Conservation (phyloP, 2,329 filamentous ascomycete genomes). For the Colletotrichum magnum region DNA sequence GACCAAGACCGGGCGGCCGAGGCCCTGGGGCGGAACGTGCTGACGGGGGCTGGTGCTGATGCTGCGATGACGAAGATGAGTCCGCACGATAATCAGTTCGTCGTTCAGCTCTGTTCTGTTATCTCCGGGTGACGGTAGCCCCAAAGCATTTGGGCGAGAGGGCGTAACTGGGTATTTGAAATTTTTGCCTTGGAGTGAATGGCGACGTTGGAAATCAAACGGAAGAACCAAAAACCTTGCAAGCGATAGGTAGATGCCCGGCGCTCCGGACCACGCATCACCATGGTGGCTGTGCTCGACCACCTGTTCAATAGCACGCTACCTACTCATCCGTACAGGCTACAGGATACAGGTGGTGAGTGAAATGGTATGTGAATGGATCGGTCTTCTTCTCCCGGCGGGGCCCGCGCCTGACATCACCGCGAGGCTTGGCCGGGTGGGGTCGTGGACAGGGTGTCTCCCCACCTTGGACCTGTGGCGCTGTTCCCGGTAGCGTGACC, state of each 20-base stretch:
- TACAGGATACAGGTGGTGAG: too few relatives aligned
- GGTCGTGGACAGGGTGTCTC: constrained; percentile 16
- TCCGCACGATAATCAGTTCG: background rate
- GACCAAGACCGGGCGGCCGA: background rate
- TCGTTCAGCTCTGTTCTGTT: background rate
- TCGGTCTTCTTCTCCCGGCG: background rate
- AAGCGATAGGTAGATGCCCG: too few relatives aligned
- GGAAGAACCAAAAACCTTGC: background rate
- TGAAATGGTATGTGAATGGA: too few relatives aligned
- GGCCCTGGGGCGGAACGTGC: background rate
- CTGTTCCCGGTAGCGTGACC: constrained; percentile 21
- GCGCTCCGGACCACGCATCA: constrained; percentile 1
- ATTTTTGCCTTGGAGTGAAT: too few relatives aligned
- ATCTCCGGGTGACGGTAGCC: too few relatives aligned
- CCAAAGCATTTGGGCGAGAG: too few relatives aligned
- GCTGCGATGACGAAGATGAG: background rate
- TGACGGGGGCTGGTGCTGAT: constrained; percentile 5
- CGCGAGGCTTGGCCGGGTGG: constrained; percentile 19
- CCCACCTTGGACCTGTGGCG: constrained; percentile 20
- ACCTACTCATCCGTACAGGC: background rate
- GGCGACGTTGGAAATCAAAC: too few relatives aligned
- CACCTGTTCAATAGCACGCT: background rate
- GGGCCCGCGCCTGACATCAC: constrained; percentile 35
- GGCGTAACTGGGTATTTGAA: too few relatives aligned
- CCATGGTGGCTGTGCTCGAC: constrained; percentile 29